Evolutionary conservation across 1,284 basidiomycete species (phyloP), one percentile per base, ranked within the genome.

Genomic region (Ustilago xerochloae): DNA sequence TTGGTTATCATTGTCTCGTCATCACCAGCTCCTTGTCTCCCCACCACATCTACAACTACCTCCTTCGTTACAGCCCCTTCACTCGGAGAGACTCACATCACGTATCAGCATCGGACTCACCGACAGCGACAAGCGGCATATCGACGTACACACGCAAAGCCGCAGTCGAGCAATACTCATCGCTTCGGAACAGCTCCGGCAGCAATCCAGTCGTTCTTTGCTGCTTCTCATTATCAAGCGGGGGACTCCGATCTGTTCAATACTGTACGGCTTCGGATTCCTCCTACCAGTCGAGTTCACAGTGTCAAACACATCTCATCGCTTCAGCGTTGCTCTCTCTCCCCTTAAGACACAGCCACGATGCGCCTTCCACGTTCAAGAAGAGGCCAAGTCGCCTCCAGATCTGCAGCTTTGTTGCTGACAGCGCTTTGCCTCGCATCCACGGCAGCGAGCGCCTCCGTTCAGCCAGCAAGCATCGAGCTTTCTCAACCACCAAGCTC

Each of bases 351-450:
- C 35, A 22, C 26, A 48, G 43, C 51, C 36, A 58, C 15, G 18
- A 64, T 58, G 55, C 41, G 49, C 50, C 55, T 58, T 28, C 16
- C 24, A 28, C 26, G 22, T 1, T 53, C 55, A n/a, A 35, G 6
- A 20, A n/a, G 9, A 2, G 13, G 41, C n/a, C 41, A 39, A 20
- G 45, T 38, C 2, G 26, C 10, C 28, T 53, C 47, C 13, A n/a
- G 29, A 32, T 26, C 29, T 3, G 35, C 24, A 16, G 32, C 22
- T 16, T 33, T 63, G 4, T n/a, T 65, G 32, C 33, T 65, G 4
- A 51, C 33, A 9, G 26, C 26, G 22, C 33, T 59, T 20, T 58
- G 50, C 35, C 10, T 54, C 4, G 46, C 47, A 45, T 45, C 36
- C 3, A 32, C 47, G 5, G 52, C 28, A 7, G 38, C 56, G 6